Base-by-base conservation (phyloP, 306 rosid genomes). In the Quercus ilex region DNA sequence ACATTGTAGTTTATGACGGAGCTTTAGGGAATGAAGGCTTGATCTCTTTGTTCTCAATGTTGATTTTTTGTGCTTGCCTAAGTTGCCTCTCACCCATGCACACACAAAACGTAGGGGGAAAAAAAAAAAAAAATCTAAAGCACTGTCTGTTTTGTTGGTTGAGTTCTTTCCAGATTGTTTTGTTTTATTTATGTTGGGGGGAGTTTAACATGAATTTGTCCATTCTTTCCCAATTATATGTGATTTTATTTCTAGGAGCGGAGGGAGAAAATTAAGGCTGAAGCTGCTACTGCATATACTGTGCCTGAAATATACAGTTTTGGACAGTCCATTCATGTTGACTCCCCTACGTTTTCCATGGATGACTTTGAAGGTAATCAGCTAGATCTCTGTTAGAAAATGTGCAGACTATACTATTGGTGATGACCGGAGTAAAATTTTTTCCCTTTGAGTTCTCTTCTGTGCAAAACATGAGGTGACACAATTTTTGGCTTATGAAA, bases 301-400 rank as follows among this genome's bases (percentile, higher is more conserved):
- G 71, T 80, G 78, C 83, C 90, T 17, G 74, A 82, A 75, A 76
- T 85, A 55, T 77, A 85, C 21, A 77, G 60, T 80, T 84, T 58
- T 80, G 88, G 80, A 78, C 77, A 62, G 62, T 55, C 81, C 65
- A 65, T 74, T 63, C 86, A 23, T 31, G 84, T 82, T 58, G 86
- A 83, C 72, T 65, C 88, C 74, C 98, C 98, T 7, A 73, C 80
- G 1, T 93, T 92, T 88, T 92, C 99, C 82, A 80, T 95, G 89
- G 96, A 91, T 86, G 98, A 95, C 86, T 95, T 95, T 74, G 96
- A 90, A 88, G 98, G 99, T 95, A 87, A 85, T 77, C 35, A 77
- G 30, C 60, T 77, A 69, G 71, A n/a, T 62, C 52, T 69, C 80
- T 58, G 76, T 26, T 12, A 41, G 70, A 23, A 49, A 53, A 74